Evolutionary conservation across 192 early-diverging fungal species (phyloP).

Genomic region (Coemansia brasiliensis): DNA sequence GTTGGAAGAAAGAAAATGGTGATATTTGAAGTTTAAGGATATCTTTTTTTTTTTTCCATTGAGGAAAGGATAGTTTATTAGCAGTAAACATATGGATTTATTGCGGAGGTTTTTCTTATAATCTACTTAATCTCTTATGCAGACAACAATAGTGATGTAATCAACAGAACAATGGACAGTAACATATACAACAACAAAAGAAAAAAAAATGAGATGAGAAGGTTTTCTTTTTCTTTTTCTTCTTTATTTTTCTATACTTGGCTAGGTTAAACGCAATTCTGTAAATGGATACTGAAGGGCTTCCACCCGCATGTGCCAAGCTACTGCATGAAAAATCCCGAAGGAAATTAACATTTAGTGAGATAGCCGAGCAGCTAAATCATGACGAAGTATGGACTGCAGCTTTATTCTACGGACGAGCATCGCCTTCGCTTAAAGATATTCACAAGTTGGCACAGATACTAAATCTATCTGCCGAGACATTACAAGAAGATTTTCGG

Average conservation of each 20-base stretch:
- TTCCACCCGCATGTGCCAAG: conserved; percentile 41
- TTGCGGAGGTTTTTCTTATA: no score
- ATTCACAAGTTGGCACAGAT: conserved; percentile 36
- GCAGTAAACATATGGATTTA: no score
- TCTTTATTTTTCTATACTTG: not conserved
- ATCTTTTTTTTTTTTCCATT: no score
- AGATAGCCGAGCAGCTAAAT: conserved; percentile 56
- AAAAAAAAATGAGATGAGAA: not conserved
- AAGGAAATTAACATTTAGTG: conserved; percentile 54
- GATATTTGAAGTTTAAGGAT: no score
- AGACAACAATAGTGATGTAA: no score
- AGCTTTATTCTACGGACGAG: conserved; percentile 69
- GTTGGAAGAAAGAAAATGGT: no score
- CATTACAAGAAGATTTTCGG: conserved; percentile 46
- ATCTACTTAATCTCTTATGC: no score
- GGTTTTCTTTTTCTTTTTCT: not conserved
- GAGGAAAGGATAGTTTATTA: no score
- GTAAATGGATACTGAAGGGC: conserved; percentile 25
- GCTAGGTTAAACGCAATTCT: no score
- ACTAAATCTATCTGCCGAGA: conserved; percentile 46
- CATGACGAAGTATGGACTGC: conserved; percentile 69
- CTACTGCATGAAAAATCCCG: conserved; percentile 49
- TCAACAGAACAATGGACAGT: no score
- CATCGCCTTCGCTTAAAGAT: conserved; percentile 50
- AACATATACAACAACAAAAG: no score